These are phyloP conservation scores for Hamigera avellanea DNA, from an alignment of 495 filamentous ascomycete genomes.

Conservation along the genomic window DNA sequence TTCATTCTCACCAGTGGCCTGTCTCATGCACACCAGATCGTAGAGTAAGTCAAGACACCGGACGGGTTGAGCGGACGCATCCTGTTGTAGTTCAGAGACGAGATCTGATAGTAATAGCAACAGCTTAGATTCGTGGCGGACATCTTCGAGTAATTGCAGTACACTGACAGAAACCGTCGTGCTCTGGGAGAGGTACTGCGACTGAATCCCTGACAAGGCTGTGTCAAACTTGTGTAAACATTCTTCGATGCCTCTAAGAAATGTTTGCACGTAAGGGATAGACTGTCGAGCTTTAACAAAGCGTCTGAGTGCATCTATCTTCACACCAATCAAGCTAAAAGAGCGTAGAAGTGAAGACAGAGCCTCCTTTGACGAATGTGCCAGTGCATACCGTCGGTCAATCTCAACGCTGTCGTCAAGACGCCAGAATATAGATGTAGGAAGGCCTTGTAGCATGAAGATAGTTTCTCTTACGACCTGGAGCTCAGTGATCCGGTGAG, in stretches of 20 bases:
- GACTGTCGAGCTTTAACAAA: slow-evolving; percentile 28
- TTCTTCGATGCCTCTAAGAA: slow-evolving; percentile 35
- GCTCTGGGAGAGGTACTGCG: slow-evolving; percentile 24
- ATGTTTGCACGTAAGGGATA: slow-evolving; percentile 42
- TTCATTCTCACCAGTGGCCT: slow-evolving; percentile 51
- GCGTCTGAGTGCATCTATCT: slow-evolving; percentile 34
- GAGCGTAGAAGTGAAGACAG: slow-evolving; percentile 27
- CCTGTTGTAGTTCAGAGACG: slow-evolving; percentile 16
- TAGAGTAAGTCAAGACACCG: slow-evolving; percentile 64
- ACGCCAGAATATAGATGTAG: slow-evolving; percentile 55
- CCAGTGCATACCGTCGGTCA: slow-evolving; percentile 25
- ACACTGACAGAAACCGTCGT: slow-evolving; percentile 37
- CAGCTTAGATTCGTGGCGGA: slow-evolving; percentile 40
- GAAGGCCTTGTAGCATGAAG: slow-evolving; percentile 74
- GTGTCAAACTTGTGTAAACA: slow-evolving; percentile 32
- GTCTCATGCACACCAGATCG: slow-evolving; percentile 51
- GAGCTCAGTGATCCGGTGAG: slow-evolving; percentile 53
- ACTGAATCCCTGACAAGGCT: slow-evolving; percentile 31
- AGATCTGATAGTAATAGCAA: slow-evolving; percentile 42
- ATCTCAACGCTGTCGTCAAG: slow-evolving; percentile 27
- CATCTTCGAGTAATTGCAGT: slow-evolving; percentile 47
- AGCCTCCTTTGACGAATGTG: slow-evolving; percentile 25
- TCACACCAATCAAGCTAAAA: slow-evolving; percentile 32
- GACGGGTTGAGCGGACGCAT: slow-evolving; percentile 30
- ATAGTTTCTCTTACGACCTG: slow-evolving; percentile 67